Conservation (phyloP, 371 early-diverging fungal species). For the Nematocida sp. region DNA sequence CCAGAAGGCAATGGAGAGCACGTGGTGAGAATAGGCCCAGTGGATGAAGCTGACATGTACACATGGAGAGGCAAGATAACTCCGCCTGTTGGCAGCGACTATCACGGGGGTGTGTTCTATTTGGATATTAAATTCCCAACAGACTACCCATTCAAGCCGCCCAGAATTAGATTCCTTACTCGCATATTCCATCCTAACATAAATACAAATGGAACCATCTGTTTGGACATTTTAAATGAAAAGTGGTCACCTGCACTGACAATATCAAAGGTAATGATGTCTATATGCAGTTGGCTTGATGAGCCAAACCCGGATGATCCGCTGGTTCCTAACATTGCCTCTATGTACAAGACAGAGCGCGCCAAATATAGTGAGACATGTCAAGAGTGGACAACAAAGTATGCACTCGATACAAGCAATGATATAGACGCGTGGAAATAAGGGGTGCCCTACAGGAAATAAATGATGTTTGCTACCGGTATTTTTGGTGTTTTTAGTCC, state of each 20-base stretch:
- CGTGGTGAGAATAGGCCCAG: slow-evolving; percentile 42
- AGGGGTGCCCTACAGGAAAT: background rate
- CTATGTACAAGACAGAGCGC: slow-evolving; percentile 87
- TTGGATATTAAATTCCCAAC: slow-evolving; percentile 92
- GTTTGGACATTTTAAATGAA: slow-evolving; percentile 92
- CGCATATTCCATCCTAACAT: slow-evolving; percentile 97
- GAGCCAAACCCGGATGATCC: slow-evolving; percentile 95
- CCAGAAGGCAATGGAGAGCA: slow-evolving; percentile 16
- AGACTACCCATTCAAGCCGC: slow-evolving; percentile 98
- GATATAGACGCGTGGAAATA: slow-evolving; percentile 59
- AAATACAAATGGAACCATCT: slow-evolving; percentile 93
- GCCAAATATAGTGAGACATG: slow-evolving; percentile 67
- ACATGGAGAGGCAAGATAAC: slow-evolving; percentile 80
- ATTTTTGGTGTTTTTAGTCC: background rate
- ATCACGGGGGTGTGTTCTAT: slow-evolving; percentile 89
- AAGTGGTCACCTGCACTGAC: slow-evolving; percentile 98
- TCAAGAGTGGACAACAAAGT: slow-evolving; percentile 64
- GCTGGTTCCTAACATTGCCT: slow-evolving; percentile 90
- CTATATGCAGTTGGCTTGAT: slow-evolving; percentile 89
- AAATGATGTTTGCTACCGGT: slow-evolving; percentile 7
- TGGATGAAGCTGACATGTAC: slow-evolving; percentile 72
- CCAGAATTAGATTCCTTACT: slow-evolving; percentile 89
- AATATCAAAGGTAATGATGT: slow-evolving; percentile 85
- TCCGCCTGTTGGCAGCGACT: slow-evolving; percentile 79
- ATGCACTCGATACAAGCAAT: slow-evolving; percentile 58